Evolutionary conservation across 2,329 filamentous ascomycete genomes (phyloP), one percentile per base, ranked within the genome.

Genomic region (Ophiostoma angusticollis): DNA sequence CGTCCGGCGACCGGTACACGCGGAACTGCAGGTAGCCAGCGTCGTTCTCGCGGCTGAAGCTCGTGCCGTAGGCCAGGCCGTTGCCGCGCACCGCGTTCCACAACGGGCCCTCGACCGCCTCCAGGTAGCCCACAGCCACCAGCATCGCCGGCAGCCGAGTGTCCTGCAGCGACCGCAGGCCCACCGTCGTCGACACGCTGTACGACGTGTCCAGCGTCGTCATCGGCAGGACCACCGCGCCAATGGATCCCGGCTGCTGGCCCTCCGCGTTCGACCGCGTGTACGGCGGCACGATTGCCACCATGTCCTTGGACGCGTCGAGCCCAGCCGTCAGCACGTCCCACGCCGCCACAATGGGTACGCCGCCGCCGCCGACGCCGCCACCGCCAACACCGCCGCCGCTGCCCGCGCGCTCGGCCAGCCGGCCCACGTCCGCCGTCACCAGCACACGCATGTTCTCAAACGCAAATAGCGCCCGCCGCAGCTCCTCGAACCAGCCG

Each of bases 21-120:
- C 78, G 76, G 62, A 93, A 93, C 45, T 84, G 79, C 37, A 95
- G 63, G 35, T 83, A 74, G 3, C 89, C 91, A 1, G 76, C 78
- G 52, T 91, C 84, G 21, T 84, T 64, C 52, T 84, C 81, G 32
- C 82, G 78, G 31, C 70, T 70, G 54, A 96, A 93, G 50, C 72
- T 76, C 1, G 82, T 80, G 38, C 87, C 87, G 54, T 98, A 98
- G 0, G 91, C 91, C 37, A 96, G 77, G 31, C 91, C 91, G 31
- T 84, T 91, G 40, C 91, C 91, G 33, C 91, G 84, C 35, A 96
- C 83, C 0, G 85, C 84, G 46, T 81, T 81, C 89, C 91, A 96
- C 23, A 98, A 74, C 1, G 91, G 91, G 0, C 91, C 91, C 59
- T 98, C 91, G 14, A 93, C 82, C 1, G 86, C 79, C 54, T 95